phyloP scores from a whole-genome alignment of 495 filamentous ascomycete species.

The Trichoderma orchidacearum region DNA sequence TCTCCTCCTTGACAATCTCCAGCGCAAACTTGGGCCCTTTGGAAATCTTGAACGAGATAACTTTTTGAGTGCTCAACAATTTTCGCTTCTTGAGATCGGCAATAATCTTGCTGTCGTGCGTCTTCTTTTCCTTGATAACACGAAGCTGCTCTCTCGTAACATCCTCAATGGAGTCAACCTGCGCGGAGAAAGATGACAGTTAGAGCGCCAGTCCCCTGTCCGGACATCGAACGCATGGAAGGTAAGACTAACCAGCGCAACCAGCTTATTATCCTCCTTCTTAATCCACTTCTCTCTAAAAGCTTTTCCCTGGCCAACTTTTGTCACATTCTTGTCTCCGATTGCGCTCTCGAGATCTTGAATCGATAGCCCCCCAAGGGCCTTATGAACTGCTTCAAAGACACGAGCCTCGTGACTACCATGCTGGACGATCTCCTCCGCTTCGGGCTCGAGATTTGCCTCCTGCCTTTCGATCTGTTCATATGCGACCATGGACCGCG shows the following conservation, averaged over 20 bases:
- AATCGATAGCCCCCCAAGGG: conserved; percentile 67
- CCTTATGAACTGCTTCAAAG: conserved; percentile 68
- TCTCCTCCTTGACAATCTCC: conserved; percentile 84
- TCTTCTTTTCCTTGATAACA: conserved; percentile 51
- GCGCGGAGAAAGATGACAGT: not conserved
- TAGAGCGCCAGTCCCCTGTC: not conserved
- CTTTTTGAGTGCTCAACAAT: conserved; percentile 65
- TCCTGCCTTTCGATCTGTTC: conserved; percentile 70
- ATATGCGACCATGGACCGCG: conserved; percentile 75
- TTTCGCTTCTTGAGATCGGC: conserved; percentile 81
- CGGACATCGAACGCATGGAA: conserved; percentile 1
- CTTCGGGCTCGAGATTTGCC: conserved; percentile 66
- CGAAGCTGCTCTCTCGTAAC: conserved; percentile 59
- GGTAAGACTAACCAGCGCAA: conserved; percentile 10
- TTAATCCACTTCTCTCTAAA: conserved; percentile 95
- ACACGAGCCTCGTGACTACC: conserved; percentile 93
- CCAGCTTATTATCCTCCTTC: conserved; percentile 49
- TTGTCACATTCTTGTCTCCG: conserved; percentile 73
- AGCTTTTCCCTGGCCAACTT: conserved; percentile 87
- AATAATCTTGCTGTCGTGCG: conserved; percentile 58
- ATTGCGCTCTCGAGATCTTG: conserved; percentile 57
- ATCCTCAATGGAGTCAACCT: conserved; percentile 62
- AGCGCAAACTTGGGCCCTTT: conserved; percentile 80
- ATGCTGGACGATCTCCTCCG: conserved; percentile 59
- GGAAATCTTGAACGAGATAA: conserved; percentile 65